Percentiles rank a stretch among this genome's conserved stretches.
Evolutionary conservation across 148 eudicot species (phyloP).

Genomic region (Linanthus parryae): DNA sequence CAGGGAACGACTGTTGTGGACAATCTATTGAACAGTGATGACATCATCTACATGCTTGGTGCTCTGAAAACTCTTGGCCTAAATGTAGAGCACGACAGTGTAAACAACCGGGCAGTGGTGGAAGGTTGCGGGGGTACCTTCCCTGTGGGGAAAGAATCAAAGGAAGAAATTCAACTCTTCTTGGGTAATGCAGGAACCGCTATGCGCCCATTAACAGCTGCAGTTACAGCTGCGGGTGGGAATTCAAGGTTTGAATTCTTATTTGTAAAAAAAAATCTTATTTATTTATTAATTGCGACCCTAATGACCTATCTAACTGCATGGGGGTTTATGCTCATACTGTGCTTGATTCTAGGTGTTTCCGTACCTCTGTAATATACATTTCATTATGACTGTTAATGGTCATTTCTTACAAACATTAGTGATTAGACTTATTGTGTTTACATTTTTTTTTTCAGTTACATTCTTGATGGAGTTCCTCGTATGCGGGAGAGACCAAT

Average conservation of each 20-base stretch:
- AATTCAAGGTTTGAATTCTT: conserved; percentile 78
- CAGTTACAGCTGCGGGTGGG: conserved; percentile 94
- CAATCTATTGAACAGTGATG: conserved; percentile 91
- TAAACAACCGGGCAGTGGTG: conserved; percentile 59
- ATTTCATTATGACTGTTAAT: background rate
- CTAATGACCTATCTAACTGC: too few relatives aligned
- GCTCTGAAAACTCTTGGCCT: conserved; percentile 95
- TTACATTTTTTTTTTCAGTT: conserved; percentile 33
- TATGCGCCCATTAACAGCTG: conserved; percentile 97
- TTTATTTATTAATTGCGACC: too few relatives aligned
- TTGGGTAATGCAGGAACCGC: conserved; percentile 99
- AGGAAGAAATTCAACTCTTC: conserved; percentile 70
- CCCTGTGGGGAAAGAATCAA: conserved; percentile 69
- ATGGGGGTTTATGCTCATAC: too few relatives aligned
- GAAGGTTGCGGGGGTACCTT: conserved; percentile 89
- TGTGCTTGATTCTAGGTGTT: too few relatives aligned
- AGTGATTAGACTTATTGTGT: background rate
- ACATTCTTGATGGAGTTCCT: conserved; percentile 95
- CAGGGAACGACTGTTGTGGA: conserved; percentile 92
- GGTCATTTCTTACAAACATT: background rate
- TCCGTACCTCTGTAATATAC: too few relatives aligned
- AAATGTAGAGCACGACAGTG: conserved; percentile 63
- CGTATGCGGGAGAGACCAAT: conserved; percentile 99
- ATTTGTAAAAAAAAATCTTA: too few relatives aligned
- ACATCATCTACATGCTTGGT: conserved; percentile 91